These are phyloP conservation scores for Pseudomicrostroma phylloplanum DNA, from an alignment of 1,284 basidiomycete species.

Conservation along the genomic window DNA sequence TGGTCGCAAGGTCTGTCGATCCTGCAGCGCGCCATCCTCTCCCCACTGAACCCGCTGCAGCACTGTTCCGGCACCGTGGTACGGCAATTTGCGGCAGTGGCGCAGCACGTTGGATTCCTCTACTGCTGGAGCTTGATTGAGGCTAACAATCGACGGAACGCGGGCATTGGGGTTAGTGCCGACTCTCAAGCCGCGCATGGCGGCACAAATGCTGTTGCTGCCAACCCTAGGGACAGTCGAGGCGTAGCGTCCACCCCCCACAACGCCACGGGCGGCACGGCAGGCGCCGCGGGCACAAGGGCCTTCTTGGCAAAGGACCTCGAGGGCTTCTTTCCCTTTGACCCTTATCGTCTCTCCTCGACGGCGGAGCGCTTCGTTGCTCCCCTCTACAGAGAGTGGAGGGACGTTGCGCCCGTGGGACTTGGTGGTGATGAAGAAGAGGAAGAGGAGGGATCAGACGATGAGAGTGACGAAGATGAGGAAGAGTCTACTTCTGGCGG, in stretches of 20 bases:
- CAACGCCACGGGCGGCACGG: background rate
- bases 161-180: background rate
- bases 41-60: slow-evolving; percentile 74
- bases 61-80: slow-evolving; percentile 77
- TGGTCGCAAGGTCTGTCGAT: slow-evolving; percentile 81
- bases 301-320: slow-evolving; percentile 54
- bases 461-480: slow-evolving; percentile 26
- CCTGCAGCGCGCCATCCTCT: slow-evolving; percentile 73
- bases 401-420: slow-evolving; percentile 53
- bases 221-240: no score
- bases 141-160: slow-evolving; percentile 57
- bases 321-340: slow-evolving; percentile 96
- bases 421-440: slow-evolving; percentile 13
- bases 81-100: slow-evolving; percentile 85
- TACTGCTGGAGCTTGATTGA: slow-evolving; percentile 94
- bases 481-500: slow-evolving; percentile 3
- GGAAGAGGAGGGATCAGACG: slow-evolving; percentile 31
- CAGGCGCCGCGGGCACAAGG: background rate
- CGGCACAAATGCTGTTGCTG: no score
- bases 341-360: slow-evolving; percentile 81
- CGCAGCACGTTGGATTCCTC: slow-evolving; percentile 81
- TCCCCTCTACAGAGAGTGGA: slow-evolving; percentile 57
- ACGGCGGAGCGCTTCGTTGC: slow-evolving; percentile 54
- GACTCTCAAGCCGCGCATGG: background rate
- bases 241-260: background rate